Conservation (phyloP, 768 basidiomycete genomes). For the Lyophyllum semitale region DNA sequence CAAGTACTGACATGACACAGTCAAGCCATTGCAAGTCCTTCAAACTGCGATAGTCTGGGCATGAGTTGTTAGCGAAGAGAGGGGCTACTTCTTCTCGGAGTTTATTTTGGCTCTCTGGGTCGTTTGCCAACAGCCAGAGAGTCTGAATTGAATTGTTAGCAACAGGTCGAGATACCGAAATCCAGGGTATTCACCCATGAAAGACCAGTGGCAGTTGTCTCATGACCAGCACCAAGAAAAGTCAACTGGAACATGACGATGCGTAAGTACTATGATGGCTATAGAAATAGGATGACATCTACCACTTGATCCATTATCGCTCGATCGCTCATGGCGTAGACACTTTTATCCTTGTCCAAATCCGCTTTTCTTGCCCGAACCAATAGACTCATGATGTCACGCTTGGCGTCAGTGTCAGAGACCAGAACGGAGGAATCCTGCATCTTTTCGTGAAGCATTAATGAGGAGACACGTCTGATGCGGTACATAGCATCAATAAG, state of each 20-base stretch:
- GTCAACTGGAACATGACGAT: conserved; percentile 33
- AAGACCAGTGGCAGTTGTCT: conserved; percentile 48
- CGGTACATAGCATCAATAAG: conserved; percentile 36
- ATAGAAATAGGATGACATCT: conserved; percentile 10
- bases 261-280: neutral
- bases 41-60: conserved; percentile 41
- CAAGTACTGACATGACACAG: conserved; percentile 35
- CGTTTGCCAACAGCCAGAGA: conserved; percentile 54
- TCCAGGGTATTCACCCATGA: conserved; percentile 40
- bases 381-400: conserved; percentile 55
- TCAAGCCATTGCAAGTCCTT: conserved; percentile 43
- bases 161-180: neutral
- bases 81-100: conserved; percentile 54
- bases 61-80: conserved; percentile 31
- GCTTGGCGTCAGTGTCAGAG: conserved; percentile 43
- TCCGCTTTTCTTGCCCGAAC: conserved; percentile 44
- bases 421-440: conserved; percentile 31
- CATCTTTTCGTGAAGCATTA: conserved; percentile 45
- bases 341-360: conserved; percentile 29
- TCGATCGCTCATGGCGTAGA: conserved; percentile 45
- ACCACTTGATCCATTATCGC: conserved; percentile 58
- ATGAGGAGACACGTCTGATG: conserved; percentile 39
- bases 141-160: conserved; percentile 30
- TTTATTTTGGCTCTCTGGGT: conserved; percentile 48
- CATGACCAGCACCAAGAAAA: conserved; percentile 50